These are phyloP conservation scores for Rickenella mellea DNA, from an alignment of 768 basidiomycete genomes.

Conservation along the genomic window DNA sequence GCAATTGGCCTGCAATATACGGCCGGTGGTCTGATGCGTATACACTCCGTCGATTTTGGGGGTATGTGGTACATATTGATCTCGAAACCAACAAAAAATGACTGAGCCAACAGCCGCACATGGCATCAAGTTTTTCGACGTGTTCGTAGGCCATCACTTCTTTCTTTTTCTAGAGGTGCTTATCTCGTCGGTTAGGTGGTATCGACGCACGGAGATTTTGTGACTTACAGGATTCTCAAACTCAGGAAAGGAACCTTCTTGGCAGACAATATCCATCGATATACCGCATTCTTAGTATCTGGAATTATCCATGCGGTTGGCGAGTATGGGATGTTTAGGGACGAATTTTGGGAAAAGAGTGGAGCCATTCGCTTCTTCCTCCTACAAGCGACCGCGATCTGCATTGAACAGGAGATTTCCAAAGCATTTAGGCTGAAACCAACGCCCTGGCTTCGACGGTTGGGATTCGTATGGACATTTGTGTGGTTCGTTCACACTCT, in stretches of 20 bases:
- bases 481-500: no score
- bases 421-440: no score
- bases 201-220: constrained; percentile 20
- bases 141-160: constrained; percentile 14
- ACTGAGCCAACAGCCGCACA: constrained; percentile 12
- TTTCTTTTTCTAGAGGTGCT: not conserved
- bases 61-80: constrained; percentile 20
- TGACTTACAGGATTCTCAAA: constrained; percentile 12
- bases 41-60: constrained; percentile 30
- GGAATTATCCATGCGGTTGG: constrained; percentile 23
- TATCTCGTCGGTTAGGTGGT: constrained; percentile 15
- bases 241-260: constrained; percentile 16
- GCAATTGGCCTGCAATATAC: constrained; percentile 30
- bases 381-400: constrained; percentile 24
- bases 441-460: no score
- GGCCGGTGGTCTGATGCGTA: constrained; percentile 24
- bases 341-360: no score
- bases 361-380: constrained; percentile 23
- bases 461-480: no score
- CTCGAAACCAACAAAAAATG: not conserved
- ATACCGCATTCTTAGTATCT: constrained; percentile 25
- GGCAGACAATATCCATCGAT: constrained; percentile 24
- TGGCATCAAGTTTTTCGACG: constrained; percentile 30
- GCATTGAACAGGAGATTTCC: no score
- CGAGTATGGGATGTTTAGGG: no score